Percentiles rank a stretch among this genome's conserved stretches.
Evolutionary conservation across 2,329 filamentous ascomycete genomes (phyloP).

Genomic region (Metarhizium rileyi): DNA sequence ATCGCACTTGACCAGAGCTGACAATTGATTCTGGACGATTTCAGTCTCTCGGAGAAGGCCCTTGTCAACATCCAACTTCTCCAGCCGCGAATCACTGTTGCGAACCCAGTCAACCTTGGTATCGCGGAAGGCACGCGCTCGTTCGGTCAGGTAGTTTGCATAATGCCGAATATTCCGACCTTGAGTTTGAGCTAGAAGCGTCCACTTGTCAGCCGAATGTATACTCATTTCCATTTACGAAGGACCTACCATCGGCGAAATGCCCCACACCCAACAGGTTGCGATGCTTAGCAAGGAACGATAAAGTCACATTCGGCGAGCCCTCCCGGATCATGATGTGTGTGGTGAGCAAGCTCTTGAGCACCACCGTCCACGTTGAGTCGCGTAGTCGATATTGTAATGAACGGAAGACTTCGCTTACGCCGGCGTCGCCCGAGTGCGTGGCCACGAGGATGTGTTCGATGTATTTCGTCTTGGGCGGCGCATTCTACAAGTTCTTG

Average conservation of each 20-base stretch:
- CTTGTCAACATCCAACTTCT: conserved; percentile 82
- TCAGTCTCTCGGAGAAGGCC: conserved; percentile 88
- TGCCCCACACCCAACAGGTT: conserved; percentile 78
- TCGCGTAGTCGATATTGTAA: conserved; percentile 83
- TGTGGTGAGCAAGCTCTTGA: conserved; percentile 92
- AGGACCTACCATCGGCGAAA: conserved; percentile 75
- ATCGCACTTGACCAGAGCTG: conserved; percentile 79
- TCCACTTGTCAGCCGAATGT: background rate
- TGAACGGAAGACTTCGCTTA: conserved; percentile 90
- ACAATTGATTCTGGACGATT: conserved; percentile 78
- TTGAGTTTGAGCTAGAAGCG: conserved; percentile 71
- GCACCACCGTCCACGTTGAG: conserved; percentile 98
- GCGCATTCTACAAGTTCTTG: conserved; percentile 58
- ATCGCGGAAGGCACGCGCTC: conserved; percentile 71
- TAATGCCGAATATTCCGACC: conserved; percentile 92
- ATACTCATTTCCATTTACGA: background rate
- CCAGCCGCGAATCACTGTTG: conserved; percentile 69
- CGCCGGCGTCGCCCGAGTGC: conserved; percentile 85
- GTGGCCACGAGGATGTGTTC: conserved; percentile 95
- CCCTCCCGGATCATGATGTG: conserved; percentile 98
- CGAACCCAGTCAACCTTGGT: conserved; percentile 88
- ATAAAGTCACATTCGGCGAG: conserved; percentile 76
- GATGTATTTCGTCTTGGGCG: conserved; percentile 98
- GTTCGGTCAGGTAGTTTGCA: conserved; percentile 73
- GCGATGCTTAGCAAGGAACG: conserved; percentile 73